Evolutionary conservation across 2,329 filamentous ascomycete species (phyloP).

Genomic region (Fusarium virguliforme): DNA sequence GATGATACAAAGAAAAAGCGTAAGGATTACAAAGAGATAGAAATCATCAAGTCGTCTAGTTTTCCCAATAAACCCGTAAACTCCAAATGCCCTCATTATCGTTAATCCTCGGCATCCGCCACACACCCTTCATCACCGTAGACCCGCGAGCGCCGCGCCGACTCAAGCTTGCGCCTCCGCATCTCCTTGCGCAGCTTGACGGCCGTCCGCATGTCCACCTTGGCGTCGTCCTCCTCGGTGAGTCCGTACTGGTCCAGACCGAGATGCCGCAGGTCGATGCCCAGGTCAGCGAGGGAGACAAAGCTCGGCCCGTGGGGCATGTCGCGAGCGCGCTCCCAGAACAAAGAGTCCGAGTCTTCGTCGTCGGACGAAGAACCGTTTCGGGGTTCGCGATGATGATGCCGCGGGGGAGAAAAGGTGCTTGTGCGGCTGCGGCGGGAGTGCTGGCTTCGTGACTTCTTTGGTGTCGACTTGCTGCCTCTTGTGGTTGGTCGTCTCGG

Average conservation of each 20-base stretch:
- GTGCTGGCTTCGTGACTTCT: constrained; percentile 17
- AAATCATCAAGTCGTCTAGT: constrained; percentile 24
- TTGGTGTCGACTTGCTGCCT: constrained; percentile 33
- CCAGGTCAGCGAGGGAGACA: constrained; percentile 37
- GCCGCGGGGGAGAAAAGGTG: constrained; percentile 22
- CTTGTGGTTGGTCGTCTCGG: constrained; percentile 20
- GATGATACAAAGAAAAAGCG: constrained; percentile 20
- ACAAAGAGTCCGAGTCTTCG: constrained; percentile 37
- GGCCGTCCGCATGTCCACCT: constrained; percentile 46
- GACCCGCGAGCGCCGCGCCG: constrained; percentile 17
- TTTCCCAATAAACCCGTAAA: constrained; percentile 18
- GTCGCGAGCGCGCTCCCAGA: constrained; percentile 34
- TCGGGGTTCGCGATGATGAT: constrained; percentile 7
- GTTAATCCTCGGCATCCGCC: constrained; percentile 44
- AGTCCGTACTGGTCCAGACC: constrained; percentile 46
- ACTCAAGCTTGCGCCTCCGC: constrained; percentile 26
- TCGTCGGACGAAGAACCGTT: constrained; percentile 32
- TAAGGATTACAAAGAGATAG: constrained; percentile 16
- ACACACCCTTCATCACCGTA: constrained; percentile 38
- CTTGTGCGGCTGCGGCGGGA: constrained; percentile 25
- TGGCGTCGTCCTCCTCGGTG: constrained; percentile 44
- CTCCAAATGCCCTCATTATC: constrained; percentile 31
- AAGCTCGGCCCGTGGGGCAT: constrained; percentile 35
- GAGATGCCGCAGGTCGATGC: constrained; percentile 34
- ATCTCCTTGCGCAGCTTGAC: constrained; percentile 44